Base-by-base conservation (phyloP, 768 basidiomycete genomes). In the Cystobasidium onofrii region DNA sequence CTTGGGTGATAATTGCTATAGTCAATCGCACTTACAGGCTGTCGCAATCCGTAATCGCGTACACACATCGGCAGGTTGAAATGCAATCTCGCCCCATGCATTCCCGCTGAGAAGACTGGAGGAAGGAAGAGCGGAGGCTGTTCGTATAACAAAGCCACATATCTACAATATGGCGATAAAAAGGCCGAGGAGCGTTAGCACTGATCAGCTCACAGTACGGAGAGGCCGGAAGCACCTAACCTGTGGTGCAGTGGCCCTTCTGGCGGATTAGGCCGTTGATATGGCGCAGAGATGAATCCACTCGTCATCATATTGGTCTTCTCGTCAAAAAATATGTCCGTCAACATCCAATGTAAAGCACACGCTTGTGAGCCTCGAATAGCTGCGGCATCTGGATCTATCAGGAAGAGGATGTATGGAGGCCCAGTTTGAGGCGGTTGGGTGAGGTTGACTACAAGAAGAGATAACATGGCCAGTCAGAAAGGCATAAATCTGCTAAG, bases 71-170 rank as follows among this genome's bases (percentile, higher is more conserved):
- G 69, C 3, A 71, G 69, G 27, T 71, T 71, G 69, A 71, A 71
- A 31, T 71, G 69, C 34, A 46, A 33, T 25, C 69, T 3, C 34
- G 69, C 69, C 1, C 69, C 69, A n/a, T 20, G 31, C 54, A 71
- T 61, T 9, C n/a, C n/a, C 13, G 34, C 36, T 18, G 36, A 17
- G 25, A 71, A 71, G 27, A 71, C 55, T 7, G 69, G 69, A 9
- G 69, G 69, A 6, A 71, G 29, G 54, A 71, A 71, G 52, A 71
- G 69, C 9, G 55, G 69, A 17, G 69, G 69, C 55, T 71, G 69
- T 44, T 55, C 31, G 39, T 57, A 71, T 1, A 71, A 44, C 29
- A 71, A 55, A 29, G 52, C 61, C 33, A 71, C 69, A 31, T 71
- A 71, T 41, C 65, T 67, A 36, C 20, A n/a, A 9, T 12, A 20